A percentile compares a stretch with the other conserved stretches of the same genome.
phyloP scores from a whole-genome alignment of 305 asterid species.

The Solanum hybrid region DNA sequence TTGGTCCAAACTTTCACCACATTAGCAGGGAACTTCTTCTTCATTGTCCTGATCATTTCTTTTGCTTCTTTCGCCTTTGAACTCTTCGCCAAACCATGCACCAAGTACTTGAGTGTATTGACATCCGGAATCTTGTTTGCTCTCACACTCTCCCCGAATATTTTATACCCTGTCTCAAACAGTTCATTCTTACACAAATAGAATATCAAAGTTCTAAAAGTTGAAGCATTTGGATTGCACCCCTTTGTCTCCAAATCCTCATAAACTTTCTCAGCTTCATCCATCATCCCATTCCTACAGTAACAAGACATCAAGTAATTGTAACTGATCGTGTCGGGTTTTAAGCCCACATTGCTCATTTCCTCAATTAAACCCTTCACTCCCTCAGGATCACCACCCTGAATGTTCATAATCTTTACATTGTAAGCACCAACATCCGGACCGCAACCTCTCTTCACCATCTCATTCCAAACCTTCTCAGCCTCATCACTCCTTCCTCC shows the following conservation, averaged over 20 bases:
- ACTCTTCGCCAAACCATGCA: constrained; percentile 42
- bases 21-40: constrained; percentile 55
- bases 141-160: constrained; percentile 56
- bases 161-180: constrained; percentile 42
- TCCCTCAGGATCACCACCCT: constrained; percentile 27
- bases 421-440: constrained; percentile 54
- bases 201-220: constrained; percentile 55
- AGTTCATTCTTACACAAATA: constrained; percentile 45
- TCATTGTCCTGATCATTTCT: constrained; percentile 48
- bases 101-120: constrained; percentile 55
- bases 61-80: constrained; percentile 41
- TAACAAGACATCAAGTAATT: constrained; percentile 52
- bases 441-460: constrained; percentile 23
- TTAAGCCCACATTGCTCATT: constrained; percentile 32
- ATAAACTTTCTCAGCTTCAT: constrained; percentile 59
- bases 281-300: constrained; percentile 38
- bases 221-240: constrained; percentile 48
- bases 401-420: constrained; percentile 31
- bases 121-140: constrained; percentile 61
- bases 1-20: constrained; percentile 54
- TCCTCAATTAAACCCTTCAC: constrained; percentile 39
- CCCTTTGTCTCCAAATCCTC: constrained; percentile 43
- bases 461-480: constrained; percentile 51
- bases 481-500: constrained; percentile 45
- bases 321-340: constrained; percentile 36